Evolutionary conservation across 2,329 filamentous ascomycete species (phyloP), one percentile per base, ranked within the genome.

Genomic region (Hymenoscyphus fructigenus): DNA sequence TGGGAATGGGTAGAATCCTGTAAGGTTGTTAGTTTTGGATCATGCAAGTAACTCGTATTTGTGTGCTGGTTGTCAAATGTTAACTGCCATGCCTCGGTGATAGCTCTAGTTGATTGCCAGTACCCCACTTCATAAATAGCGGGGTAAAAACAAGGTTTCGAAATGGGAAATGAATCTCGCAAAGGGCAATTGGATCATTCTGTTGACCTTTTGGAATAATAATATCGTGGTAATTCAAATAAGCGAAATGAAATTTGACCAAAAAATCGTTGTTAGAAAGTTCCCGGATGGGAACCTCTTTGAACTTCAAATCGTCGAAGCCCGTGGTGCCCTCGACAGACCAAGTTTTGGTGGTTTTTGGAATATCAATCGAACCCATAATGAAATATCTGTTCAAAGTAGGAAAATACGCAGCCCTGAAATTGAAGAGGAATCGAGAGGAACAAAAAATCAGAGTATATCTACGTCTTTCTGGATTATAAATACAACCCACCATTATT

Each of bases 211-310:
- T 73, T 17, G 76, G 70, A 23, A 79, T 76, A 29, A 75, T 70
- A 53, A 79, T 65, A 64, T 79, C 78, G 47, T 78, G 74, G 67
- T 77, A 79, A 65, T 79, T 79, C 38, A 80, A 66, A 32, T 77
- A 78, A 10, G 76, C 77, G 28, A 75, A 75, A 59, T 77, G 73
- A 28, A 78, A 77, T 71, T 83, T 84, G 68, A 86, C 82, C 10
- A 86, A 78, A 20, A 86, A 83, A 64, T 86, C 83, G 61, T 82
- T 80, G 63, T 84, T 82, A 5, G 80, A 81, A 3, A 84, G 66
- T 65, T 82, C 71, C 34, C 69, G 70, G 12, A 76, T 55, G 6
- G 59, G 79, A 78, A 9, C 57, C 79, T 73, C 12, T 60, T 80
- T 75, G 67, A 82, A 75, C 68, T 81, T 82, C 60, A 84, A 75